Base-by-base conservation (phyloP, 768 basidiomycete species). In the Lentinula edodes region DNA sequence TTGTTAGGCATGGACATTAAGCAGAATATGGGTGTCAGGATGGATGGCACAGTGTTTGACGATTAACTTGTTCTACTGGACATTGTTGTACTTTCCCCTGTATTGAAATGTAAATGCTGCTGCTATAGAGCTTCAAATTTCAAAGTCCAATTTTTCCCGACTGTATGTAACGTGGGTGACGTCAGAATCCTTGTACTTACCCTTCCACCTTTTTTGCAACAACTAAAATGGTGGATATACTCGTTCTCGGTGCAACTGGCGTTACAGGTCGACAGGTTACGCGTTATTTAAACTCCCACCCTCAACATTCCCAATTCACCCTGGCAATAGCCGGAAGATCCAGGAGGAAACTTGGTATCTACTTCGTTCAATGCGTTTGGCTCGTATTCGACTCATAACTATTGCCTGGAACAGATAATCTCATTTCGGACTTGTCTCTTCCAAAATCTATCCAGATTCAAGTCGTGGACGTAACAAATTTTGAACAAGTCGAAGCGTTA, bases 1-100 rank as follows among this genome's bases (percentile, higher is more conserved):
- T 76, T 86, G 35, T 72, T 94, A n/a, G 92, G 92, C 1, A 90
- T 94, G 89, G 91, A 93, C 16, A 79, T 94, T 59, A 91, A 89
- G 67, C 83, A 88, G 70, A 92, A 79, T 66, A 85, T 92, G 81
- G 92, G 92, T 46, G 91, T 94, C 46, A 78, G 92, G 55, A 94
- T 94, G 92, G 92, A 94, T 65, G 86, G 86, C 16, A 80, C 78
- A 7, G 70, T 78, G 74, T 83, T 88, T 65, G 85, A 87, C 28
- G 83, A 67, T 46, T 75, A 62, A 70, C 13, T 16, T 43, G 6
- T 43, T 18, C 16, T n/a, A 43, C 15, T 39, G 34, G 18, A 23
- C 32, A 13, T 57, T 15, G 32, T 54, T 54, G 53, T 54, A 54
- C n/a, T 18, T 32, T 39, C 13, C 28, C 3, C 28, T 28, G 28